Percentiles rank a stretch among this genome's conserved stretches.
Evolutionary conservation across 2,329 filamentous ascomycete genomes (phyloP).

Genomic region (Cercospora sojina): DNA sequence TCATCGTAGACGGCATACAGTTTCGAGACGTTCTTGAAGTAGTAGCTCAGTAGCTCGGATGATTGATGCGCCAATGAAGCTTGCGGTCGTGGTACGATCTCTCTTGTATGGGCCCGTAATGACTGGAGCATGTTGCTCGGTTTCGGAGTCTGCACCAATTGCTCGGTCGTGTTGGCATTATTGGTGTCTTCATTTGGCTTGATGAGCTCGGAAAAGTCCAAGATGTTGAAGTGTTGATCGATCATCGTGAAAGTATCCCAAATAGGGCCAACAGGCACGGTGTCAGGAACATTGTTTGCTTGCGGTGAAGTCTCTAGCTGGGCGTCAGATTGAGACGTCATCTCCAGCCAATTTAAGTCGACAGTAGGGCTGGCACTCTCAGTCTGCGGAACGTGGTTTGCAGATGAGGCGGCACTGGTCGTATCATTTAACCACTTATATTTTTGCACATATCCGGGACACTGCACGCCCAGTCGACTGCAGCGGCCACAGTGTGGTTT

Average conservation of each 20-base stretch:
- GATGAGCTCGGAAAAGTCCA: conserved; percentile 10
- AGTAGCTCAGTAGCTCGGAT: conserved; percentile 25
- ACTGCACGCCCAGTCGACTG: conserved; percentile 14
- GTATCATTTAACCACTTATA: conserved; percentile 18
- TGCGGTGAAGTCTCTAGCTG: neutral
- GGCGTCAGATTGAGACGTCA: conserved; percentile 3
- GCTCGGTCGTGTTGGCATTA: neutral
- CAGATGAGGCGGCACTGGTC: neutral
- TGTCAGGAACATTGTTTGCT: neutral
- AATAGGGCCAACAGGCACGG: neutral
- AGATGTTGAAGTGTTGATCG: conserved; percentile 3
- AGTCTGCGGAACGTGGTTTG: neutral
- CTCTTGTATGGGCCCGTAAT: conserved; percentile 12
- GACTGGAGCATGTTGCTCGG: conserved; percentile 20
- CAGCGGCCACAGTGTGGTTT: conserved; percentile 18
- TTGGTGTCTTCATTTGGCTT: neutral
- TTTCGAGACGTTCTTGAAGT: conserved; percentile 26
- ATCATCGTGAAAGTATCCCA: conserved; percentile 5
- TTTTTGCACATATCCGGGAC: conserved; percentile 17
- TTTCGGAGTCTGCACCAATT: neutral
- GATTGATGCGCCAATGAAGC: conserved; percentile 21
- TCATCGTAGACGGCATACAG: conserved; percentile 27
- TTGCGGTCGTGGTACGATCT: conserved; percentile 13
- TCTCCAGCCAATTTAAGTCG: conserved; percentile 11
- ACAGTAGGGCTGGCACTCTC: neutral